Base-by-base conservation (phyloP, 441 rosid species). In the Gossypium schwendimanii region DNA sequence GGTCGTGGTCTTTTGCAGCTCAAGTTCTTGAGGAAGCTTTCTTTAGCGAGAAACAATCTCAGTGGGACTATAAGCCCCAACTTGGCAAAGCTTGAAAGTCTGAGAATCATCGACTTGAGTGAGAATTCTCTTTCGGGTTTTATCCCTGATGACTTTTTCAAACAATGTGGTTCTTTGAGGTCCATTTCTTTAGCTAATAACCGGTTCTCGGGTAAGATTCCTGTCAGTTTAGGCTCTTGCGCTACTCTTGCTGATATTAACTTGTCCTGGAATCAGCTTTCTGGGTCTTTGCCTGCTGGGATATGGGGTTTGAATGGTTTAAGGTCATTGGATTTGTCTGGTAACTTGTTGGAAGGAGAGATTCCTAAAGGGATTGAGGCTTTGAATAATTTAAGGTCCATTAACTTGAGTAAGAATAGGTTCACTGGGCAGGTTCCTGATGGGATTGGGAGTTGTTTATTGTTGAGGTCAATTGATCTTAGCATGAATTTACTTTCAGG, bases 21-120 rank as follows among this genome's bases (percentile, higher is more conserved):
- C 21, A 76, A 82, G 72, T 84, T 72, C 71, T 95, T 94, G 64
- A 86, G 89, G 28, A 90, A 85, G 79, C 89, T 94, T 39, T 86
- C 96, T 63, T 74, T 94, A 0, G 87, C 97, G 15, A 84, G 83
- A 76, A 94, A 94, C 89, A 92, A 88, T 73, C 86, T 94, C 68
- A 85, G 88, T 0, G 97, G 97, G 24, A 77, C 59, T 73, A 69
- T 94, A n/a, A 83, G 79, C 72, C 87, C 92, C 50, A 79, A 76
- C 66, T 77, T 92, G 58, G 78, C 84, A 17, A 85, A 82, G 75
- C 88, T 94, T 41, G 82, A 78, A 28, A 87, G 69, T 72, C 80
- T 89, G 73, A 82, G 82, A 80, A 78, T 77, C 55, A 80, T 89
- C 4, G 94, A 89, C 57, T 87, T 89, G 81, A 87, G 90, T 54